Evolutionary conservation across 2,329 filamentous ascomycete species (phyloP).

Genomic region (Fusarium torulosum): DNA sequence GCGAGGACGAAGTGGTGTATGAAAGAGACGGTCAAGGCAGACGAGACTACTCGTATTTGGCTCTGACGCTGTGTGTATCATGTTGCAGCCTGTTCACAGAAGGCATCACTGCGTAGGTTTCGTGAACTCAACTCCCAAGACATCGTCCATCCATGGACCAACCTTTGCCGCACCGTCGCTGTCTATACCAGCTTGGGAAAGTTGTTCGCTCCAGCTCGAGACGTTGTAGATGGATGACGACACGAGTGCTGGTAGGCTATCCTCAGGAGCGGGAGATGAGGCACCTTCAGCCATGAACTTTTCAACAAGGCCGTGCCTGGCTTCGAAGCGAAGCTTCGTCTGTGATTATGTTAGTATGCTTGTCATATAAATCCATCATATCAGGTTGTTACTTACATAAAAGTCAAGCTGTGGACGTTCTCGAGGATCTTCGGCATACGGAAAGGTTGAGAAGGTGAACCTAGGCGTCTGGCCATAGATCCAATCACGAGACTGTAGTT

Average conservation of each 20-base stretch:
- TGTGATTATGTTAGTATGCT: slow-evolving; percentile 31
- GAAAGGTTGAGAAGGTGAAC: slow-evolving; percentile 77
- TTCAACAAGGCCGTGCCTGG: slow-evolving; percentile 55
- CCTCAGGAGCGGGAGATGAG: slow-evolving; percentile 18
- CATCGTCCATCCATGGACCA: slow-evolving; percentile 51
- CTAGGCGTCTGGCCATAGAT: slow-evolving; percentile 87
- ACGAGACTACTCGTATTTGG: slow-evolving; percentile 24
- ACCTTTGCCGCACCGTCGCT: slow-evolving; percentile 39
- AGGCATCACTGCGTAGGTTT: slow-evolving; percentile 36
- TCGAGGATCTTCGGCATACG: slow-evolving; percentile 70
- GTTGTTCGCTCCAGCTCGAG: slow-evolving; percentile 44
- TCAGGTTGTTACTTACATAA: slow-evolving; percentile 53
- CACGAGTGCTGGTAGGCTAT: slow-evolving; percentile 32
- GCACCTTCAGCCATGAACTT: slow-evolving; percentile 48
- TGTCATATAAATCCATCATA: background rate
- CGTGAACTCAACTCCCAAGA: slow-evolving; percentile 51
- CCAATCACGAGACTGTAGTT: slow-evolving; percentile 74
- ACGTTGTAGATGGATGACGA: slow-evolving; percentile 44
- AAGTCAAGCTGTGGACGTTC: slow-evolving; percentile 64
- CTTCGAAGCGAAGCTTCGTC: slow-evolving; percentile 53
- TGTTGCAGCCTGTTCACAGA: slow-evolving; percentile 27
- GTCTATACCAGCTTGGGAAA: slow-evolving; percentile 46
- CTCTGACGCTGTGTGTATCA: slow-evolving; percentile 32
- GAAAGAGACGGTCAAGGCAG: slow-evolving; percentile 17
- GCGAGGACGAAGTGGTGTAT: slow-evolving; percentile 39